phyloP scores from a whole-genome alignment of 768 basidiomycete species.

The Psilocybe cubensis region DNA sequence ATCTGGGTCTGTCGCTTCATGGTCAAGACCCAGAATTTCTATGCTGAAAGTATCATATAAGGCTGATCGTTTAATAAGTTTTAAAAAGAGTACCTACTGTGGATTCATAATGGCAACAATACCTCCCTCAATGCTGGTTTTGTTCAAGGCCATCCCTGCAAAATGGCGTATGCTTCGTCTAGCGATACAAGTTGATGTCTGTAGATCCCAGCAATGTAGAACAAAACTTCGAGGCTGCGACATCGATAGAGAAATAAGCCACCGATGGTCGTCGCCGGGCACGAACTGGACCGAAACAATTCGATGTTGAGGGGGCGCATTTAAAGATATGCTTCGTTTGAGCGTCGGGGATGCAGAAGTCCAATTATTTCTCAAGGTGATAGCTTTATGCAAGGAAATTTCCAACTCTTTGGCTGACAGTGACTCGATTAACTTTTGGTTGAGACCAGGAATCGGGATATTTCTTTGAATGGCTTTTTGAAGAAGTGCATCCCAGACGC shows the following conservation, averaged over 20 bases:
- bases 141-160: constrained; percentile 51
- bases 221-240: constrained; percentile 22
- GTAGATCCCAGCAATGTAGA: constrained; percentile 64
- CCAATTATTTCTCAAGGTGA: constrained; percentile 56
- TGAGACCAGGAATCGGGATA: constrained; percentile 51
- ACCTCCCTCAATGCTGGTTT: constrained; percentile 31
- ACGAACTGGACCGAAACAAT: constrained; percentile 52
- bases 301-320: constrained; percentile 29
- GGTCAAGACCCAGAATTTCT: constrained; percentile 45
- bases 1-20: constrained; percentile 35
- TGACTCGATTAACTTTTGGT: constrained; percentile 29
- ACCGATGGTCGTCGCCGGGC: constrained; percentile 41
- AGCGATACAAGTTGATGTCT: constrained; percentile 45
- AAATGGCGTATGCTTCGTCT: constrained; percentile 37
- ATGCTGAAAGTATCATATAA: constrained; percentile 31
- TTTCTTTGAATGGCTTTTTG: constrained; percentile 39
- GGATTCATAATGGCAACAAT: constrained; percentile 47
- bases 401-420: constrained; percentile 53
- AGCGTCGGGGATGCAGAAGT: constrained; percentile 28
- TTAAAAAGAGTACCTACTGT: constrained; percentile 31
- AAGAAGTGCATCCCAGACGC: constrained; percentile 54
- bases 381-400: constrained; percentile 36
- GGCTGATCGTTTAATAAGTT: background rate
- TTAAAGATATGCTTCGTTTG: constrained; percentile 11
- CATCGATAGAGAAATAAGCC: constrained; percentile 49